phyloP scores from a whole-genome alignment of 1,284 basidiomycete genomes.

The Moesziomyces parantarcticus region DNA sequence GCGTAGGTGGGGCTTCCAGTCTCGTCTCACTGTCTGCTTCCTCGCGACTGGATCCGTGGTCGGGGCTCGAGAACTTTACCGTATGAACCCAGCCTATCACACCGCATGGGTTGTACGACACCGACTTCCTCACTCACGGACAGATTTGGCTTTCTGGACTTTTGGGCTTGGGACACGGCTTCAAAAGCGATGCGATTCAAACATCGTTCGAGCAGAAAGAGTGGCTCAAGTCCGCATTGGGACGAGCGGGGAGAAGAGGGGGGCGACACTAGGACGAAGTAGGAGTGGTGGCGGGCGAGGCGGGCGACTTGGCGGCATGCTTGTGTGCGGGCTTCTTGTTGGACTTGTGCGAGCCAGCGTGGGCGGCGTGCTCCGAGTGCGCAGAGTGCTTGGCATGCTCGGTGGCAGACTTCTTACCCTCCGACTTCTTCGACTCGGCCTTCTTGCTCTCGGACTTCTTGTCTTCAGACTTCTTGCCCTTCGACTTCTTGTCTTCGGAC shows the following conservation, averaged over 20 bases:
- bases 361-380: conserved; percentile 1
- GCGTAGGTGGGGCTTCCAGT: no score
- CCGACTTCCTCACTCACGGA: no score
- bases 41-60: no score
- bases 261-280: neutral
- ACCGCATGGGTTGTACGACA: no score
- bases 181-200: neutral
- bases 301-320: conserved; percentile 18
- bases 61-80: no score
- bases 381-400: conserved; percentile 4
- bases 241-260: neutral
- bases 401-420: conserved; percentile 5
- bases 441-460: neutral
- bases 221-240: neutral
- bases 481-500: neutral
- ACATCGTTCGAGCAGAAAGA: neutral
- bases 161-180: no score
- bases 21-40: no score
- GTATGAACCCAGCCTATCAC: no score
- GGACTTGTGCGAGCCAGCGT: conserved; percentile 6
- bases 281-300: neutral
- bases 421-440: conserved; percentile 4
- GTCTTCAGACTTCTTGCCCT: neutral
- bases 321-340: conserved; percentile 34
- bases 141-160: no score